Evolutionary conservation across 305 asterid species (phyloP), one percentile per base, ranked within the genome.

Genomic region (Stenogyne calaminthoides): DNA sequence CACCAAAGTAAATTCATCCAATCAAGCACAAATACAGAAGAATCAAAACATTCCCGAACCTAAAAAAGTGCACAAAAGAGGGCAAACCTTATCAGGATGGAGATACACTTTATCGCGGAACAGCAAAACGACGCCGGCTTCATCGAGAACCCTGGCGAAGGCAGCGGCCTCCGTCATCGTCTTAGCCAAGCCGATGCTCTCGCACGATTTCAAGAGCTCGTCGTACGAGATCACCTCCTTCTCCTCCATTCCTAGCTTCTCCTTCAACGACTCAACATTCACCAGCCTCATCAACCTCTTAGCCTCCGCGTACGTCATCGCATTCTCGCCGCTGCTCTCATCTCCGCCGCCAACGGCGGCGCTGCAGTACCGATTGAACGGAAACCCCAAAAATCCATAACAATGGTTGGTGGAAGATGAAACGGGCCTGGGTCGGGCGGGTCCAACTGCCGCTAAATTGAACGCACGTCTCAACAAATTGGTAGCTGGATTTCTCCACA

Each of bases 271-370:
- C 69, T 85, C 93, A 78, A 92, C 96, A 69, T 92, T 88, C 83
- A 89, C 98, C 82, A 95, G 84, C 85, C 98, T 86, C 97, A 95
- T 92, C 85, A 95, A 29, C 76, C 85, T 87, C 87, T 87, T 95
- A 47, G 90, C 99, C 88, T 95, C 99, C 44, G 77, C 89, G 36
- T 77, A 86, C 56, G 97, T 76, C 81, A 95, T 88, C 68, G 47
- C 64, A 42, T 76, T 80, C 29, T 64, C 88, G 8, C 36, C 68
- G 8, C 67, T 79, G 6, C 68, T 68, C 47, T 59, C 80, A 5
- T 77, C 78, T 16, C 61, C 78, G 32, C 60, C 79, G 39, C 76
- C 81, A 64, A 25, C 66, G 72, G 81, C 65, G 58, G 83, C 60
- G 78, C 74, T 71, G 80, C 83, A 80, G 77, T 59, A 55, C 4